phyloP scores from a whole-genome alignment of 2,329 filamentous ascomycete species.

The Dactylonectria estremocensis region DNA sequence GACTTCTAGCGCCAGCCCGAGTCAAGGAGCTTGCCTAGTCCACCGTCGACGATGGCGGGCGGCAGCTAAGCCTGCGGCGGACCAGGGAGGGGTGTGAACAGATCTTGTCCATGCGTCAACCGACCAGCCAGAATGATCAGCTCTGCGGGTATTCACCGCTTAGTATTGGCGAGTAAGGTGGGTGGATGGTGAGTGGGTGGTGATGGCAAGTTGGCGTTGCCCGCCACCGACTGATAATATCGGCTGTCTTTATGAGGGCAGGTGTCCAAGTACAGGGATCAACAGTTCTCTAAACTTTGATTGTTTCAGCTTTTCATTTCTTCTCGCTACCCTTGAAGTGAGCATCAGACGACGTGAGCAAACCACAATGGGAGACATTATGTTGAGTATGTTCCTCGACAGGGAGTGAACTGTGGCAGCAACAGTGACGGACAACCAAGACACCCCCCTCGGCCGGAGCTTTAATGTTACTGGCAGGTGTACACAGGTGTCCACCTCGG shows the following conservation, averaged over 20 bases:
- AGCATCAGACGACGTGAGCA: slow-evolving; percentile 23
- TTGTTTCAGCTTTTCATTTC: slow-evolving; percentile 25
- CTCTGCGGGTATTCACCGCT: slow-evolving; percentile 42
- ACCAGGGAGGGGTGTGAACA: slow-evolving; percentile 45
- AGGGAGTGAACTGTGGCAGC: neutral
- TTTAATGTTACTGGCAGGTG: slow-evolving; percentile 11
- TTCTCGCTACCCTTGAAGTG: slow-evolving; percentile 22
- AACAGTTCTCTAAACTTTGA: slow-evolving; percentile 29
- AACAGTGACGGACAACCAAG: neutral
- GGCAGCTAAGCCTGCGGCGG: slow-evolving; percentile 45
- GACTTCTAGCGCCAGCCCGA: slow-evolving; percentile 42
- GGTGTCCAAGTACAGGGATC: slow-evolving; percentile 42
- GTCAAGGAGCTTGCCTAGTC: slow-evolving; percentile 38
- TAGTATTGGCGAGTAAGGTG: slow-evolving; percentile 46
- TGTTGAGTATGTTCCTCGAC: neutral
- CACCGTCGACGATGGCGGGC: slow-evolving; percentile 45
- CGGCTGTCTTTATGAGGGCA: slow-evolving; percentile 36
- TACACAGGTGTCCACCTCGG: neutral
- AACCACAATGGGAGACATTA: slow-evolving; percentile 29
- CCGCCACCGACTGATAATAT: slow-evolving; percentile 47
- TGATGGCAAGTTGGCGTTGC: slow-evolving; percentile 41
- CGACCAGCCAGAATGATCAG: slow-evolving; percentile 40
- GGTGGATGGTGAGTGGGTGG: slow-evolving; percentile 43
- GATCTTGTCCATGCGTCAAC: slow-evolving; percentile 43
- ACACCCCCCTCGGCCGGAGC: slow-evolving; percentile 6